Evolutionary conservation across 2,329 filamentous ascomycete species (phyloP).

Genomic region (Ophiostoma australiae): DNA sequence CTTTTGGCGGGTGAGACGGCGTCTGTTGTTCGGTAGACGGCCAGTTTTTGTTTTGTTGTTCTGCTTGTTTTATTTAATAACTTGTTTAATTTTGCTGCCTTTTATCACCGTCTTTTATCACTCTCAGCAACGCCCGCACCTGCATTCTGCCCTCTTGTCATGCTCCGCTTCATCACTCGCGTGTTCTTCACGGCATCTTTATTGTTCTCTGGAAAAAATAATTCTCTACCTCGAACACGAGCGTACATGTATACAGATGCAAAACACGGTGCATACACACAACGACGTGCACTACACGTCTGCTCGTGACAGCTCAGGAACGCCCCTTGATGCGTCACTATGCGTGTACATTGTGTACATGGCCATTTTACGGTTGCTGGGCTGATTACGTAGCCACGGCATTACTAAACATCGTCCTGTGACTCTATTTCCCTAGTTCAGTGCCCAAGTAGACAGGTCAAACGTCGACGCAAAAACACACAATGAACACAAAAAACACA

Average conservation of each 20-base stretch:
- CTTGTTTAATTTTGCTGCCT: neutral
- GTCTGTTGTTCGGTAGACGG: slow-evolving; percentile 41
- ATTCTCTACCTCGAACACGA: neutral
- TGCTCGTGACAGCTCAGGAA: neutral
- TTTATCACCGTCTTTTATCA: neutral
- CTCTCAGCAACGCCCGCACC: neutral
- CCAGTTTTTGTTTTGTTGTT: neutral
- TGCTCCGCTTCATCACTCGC: neutral
- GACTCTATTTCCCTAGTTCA: neutral
- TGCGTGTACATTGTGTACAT: neutral
- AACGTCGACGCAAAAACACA: neutral
- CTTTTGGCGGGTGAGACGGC: slow-evolving; percentile 54
- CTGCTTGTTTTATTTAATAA: slow-evolving; percentile 9
- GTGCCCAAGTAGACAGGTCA: neutral
- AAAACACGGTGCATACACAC: neutral
- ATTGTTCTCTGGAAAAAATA: neutral
- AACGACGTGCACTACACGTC: neutral
- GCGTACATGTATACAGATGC: neutral
- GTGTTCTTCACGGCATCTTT: neutral
- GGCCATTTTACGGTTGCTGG: neutral
- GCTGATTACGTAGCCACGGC: neutral
- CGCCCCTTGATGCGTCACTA: neutral
- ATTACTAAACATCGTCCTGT: neutral
- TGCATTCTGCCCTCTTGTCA: neutral
- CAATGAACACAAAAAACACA: neutral